Percentiles rank a stretch among this genome's conserved stretches.
phyloP scores from a whole-genome alignment of 2,329 filamentous ascomycete genomes.

The Sporothrix mexicana region DNA sequence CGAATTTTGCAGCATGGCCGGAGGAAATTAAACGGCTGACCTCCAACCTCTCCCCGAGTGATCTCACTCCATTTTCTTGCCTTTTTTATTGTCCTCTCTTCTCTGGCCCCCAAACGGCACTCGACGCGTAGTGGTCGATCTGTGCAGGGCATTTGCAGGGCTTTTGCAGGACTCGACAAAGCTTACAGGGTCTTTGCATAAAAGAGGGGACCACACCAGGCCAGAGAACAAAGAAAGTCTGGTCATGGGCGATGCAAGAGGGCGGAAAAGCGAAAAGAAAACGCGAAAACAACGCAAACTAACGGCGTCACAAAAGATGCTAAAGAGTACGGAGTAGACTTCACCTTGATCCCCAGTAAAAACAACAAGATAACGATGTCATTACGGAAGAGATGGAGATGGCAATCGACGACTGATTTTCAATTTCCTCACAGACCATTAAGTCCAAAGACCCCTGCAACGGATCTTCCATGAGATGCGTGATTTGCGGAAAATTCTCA shows the following conservation, averaged over 20 bases:
- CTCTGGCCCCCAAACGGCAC: background rate
- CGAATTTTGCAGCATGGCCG: background rate
- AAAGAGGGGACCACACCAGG: background rate
- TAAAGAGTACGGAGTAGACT: background rate
- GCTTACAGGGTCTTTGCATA: background rate
- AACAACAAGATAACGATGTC: background rate
- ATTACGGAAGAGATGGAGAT: background rate
- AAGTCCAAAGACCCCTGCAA: background rate
- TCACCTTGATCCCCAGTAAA: background rate
- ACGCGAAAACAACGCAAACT: slow-evolving; percentile 3
- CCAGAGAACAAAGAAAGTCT: background rate
- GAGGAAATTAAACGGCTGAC: slow-evolving; percentile 22
- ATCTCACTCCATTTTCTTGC: no score
- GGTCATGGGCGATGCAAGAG: background rate
- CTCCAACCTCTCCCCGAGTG: background rate
- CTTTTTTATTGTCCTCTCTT: no score
- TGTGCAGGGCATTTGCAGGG: slow-evolving; percentile 15
- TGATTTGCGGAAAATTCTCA: slow-evolving; percentile 15
- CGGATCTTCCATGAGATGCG: slow-evolving; percentile 20
- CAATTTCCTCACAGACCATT: background rate
- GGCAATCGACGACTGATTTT: background rate
- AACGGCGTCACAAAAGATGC: background rate
- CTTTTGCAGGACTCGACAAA: no score
- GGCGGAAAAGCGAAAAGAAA: background rate
- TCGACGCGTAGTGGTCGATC: slow-evolving; percentile 18